Evolutionary conservation across 164 flowering plant genomes (phyloP).

Genomic region (Stephania yunnanensis): DNA sequence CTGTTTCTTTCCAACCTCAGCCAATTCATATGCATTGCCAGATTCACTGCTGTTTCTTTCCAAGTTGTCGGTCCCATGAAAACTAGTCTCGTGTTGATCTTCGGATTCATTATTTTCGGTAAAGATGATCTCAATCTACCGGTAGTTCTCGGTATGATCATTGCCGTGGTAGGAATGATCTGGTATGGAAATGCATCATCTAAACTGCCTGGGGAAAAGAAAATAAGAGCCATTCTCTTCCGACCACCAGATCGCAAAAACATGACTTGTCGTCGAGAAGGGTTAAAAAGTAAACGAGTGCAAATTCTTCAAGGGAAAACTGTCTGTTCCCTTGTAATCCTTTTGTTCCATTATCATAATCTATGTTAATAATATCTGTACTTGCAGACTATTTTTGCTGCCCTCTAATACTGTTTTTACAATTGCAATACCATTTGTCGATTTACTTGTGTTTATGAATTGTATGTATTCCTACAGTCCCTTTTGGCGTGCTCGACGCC

Average conservation of each 20-base stretch:
- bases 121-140: constrained; percentile 84
- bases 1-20: constrained; percentile 86
- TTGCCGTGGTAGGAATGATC: constrained; percentile 76
- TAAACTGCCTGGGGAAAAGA: constrained; percentile 82
- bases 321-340: constrained; percentile 13
- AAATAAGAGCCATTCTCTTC: constrained; percentile 38
- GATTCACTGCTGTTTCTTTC: constrained; percentile 81
- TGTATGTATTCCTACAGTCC: no score
- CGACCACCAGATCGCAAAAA: constrained; percentile 35
- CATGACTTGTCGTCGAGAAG: constrained; percentile 35
- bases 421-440: no score
- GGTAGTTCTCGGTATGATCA: constrained; percentile 74
- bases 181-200: constrained; percentile 90
- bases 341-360: constrained; percentile 13
- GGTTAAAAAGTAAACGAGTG: constrained; percentile 23
- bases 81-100: constrained; percentile 58
- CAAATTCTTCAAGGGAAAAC: constrained; percentile 19
- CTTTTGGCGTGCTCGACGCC: no score
- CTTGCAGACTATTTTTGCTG: not conserved
- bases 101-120: constrained; percentile 74
- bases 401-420: not conserved
- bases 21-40: constrained; percentile 87
- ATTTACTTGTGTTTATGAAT: no score
- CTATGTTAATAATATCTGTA: constrained; percentile 28
- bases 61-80: constrained; percentile 94